phyloP scores from a whole-genome alignment of 2,329 filamentous ascomycete species.

The Cytospora mali region DNA sequence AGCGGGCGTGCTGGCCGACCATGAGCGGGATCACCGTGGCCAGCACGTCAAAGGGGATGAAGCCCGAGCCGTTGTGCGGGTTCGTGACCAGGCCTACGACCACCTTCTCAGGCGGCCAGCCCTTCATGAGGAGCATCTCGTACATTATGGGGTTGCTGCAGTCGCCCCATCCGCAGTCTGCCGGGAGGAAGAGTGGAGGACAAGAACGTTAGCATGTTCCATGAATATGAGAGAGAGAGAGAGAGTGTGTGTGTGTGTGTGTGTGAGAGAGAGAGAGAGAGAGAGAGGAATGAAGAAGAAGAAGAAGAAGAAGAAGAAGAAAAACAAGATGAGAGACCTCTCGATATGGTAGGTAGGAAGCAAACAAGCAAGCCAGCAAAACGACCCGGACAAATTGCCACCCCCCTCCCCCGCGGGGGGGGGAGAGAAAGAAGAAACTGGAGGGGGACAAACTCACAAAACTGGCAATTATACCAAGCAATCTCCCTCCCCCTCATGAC shows the following conservation, averaged over 20 bases:
- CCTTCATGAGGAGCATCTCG: slow-evolving; percentile 50
- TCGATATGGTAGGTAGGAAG: too few species aligned
- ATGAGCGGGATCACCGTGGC: slow-evolving; percentile 59
- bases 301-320: too few species aligned
- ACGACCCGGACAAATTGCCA: too few species aligned
- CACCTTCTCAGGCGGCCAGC: slow-evolving; percentile 69
- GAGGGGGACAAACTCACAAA: slow-evolving; percentile 40
- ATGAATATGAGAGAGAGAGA: too few species aligned
- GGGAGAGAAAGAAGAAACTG: too few species aligned
- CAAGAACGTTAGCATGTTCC: too few species aligned
- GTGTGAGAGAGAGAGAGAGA: neutral
- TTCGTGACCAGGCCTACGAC: slow-evolving; percentile 78
- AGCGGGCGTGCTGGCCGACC: slow-evolving; percentile 60
- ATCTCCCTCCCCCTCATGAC: slow-evolving; percentile 64
- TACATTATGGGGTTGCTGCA: slow-evolving; percentile 55
- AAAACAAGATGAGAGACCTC: too few species aligned
- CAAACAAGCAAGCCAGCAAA: too few species aligned
- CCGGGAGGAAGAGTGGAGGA: too few species aligned
- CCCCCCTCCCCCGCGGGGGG: too few species aligned
- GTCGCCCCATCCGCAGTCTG: slow-evolving; percentile 79
- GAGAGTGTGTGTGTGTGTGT: too few species aligned
- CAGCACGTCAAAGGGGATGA: slow-evolving; percentile 61
- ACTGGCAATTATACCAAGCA: slow-evolving; percentile 81
- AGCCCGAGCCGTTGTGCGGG: slow-evolving; percentile 68
- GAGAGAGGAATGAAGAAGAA: neutral